Conservation (phyloP, 139 green algal genomes). For the Coccomyxa sp. region DNA sequence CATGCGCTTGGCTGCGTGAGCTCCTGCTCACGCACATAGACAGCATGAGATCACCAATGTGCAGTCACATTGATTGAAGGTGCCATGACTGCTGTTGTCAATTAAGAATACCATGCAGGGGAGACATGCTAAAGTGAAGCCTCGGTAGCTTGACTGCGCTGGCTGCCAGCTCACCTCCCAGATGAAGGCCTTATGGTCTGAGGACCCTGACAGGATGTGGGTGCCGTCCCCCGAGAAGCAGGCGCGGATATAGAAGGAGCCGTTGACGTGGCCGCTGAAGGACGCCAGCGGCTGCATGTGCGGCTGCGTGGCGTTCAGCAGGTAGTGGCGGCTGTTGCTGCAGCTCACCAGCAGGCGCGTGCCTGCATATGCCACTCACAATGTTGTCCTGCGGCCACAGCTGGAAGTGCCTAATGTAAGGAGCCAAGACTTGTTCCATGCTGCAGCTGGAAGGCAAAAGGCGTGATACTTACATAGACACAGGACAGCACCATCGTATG, state of each 20-base stretch:
- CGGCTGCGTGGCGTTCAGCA: slow-evolving; percentile 39
- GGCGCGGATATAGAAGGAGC: slow-evolving; percentile 72
- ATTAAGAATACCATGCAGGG: too few relatives aligned
- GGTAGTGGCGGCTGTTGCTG: slow-evolving; percentile 35
- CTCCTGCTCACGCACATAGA: neutral
- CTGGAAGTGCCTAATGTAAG: too few relatives aligned
- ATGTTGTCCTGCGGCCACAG: too few relatives aligned
- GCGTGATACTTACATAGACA: too few relatives aligned
- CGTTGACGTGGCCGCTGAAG: slow-evolving; percentile 46
- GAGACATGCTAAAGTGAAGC: too few relatives aligned
- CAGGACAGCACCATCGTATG: too few relatives aligned
- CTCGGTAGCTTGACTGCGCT: too few relatives aligned
- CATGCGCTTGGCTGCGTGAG: neutral
- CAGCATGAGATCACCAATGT: neutral
- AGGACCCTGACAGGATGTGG: slow-evolving; percentile 58
- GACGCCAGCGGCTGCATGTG: slow-evolving; percentile 16
- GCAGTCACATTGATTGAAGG: too few relatives aligned
- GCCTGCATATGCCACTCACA: slow-evolving; percentile 18
- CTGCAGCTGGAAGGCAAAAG: too few relatives aligned
- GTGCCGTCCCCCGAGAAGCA: slow-evolving; percentile 55
- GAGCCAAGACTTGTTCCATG: too few relatives aligned
- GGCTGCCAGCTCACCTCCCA: slow-evolving; percentile 46
- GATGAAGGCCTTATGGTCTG: slow-evolving; percentile 53
- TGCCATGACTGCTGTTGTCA: too few relatives aligned
- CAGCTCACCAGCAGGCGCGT: slow-evolving; percentile 37